phyloP scores from a whole-genome alignment of 768 basidiomycete species.

The Crepidotus variabilis region DNA sequence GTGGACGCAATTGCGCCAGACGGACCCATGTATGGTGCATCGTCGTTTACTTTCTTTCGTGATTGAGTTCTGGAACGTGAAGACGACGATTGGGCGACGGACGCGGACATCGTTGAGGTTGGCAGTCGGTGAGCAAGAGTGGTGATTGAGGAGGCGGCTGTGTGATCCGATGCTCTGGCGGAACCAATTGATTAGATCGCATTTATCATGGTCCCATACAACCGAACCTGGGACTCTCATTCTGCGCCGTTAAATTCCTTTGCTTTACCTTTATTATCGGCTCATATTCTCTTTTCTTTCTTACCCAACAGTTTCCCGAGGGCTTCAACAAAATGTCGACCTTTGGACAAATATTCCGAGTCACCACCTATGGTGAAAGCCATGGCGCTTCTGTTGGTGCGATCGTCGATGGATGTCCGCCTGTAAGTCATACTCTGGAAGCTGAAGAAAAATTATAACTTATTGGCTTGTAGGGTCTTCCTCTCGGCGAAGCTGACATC shows the following conservation, averaged over 20 bases:
- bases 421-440: conserved; percentile 46
- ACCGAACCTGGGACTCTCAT: background rate
- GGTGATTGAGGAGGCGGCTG: background rate
- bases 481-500: conserved; percentile 76
- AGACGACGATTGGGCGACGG: conserved; percentile 32
- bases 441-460: conserved; percentile 1
- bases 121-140: conserved; percentile 10
- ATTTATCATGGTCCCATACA: background rate
- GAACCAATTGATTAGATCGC: background rate
- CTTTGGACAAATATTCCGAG: conserved; percentile 87
- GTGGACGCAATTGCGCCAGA: conserved; percentile 34
- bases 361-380: conserved; percentile 97
- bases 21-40: conserved; percentile 68
- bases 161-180: background rate
- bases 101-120: conserved; percentile 28
- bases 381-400: conserved; percentile 97
- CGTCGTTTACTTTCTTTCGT: conserved; percentile 61
- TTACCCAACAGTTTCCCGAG: background rate
- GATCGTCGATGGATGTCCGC: conserved; percentile 96
- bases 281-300: background rate
- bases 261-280: background rate
- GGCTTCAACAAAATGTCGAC: conserved; percentile 69
- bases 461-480: conserved; percentile 60
- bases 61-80: conserved; percentile 64
- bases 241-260: conserved; percentile 2